phyloP scores from a whole-genome alignment of 2,329 filamentous ascomycete species.

The Parafenestella ontariensis region DNA sequence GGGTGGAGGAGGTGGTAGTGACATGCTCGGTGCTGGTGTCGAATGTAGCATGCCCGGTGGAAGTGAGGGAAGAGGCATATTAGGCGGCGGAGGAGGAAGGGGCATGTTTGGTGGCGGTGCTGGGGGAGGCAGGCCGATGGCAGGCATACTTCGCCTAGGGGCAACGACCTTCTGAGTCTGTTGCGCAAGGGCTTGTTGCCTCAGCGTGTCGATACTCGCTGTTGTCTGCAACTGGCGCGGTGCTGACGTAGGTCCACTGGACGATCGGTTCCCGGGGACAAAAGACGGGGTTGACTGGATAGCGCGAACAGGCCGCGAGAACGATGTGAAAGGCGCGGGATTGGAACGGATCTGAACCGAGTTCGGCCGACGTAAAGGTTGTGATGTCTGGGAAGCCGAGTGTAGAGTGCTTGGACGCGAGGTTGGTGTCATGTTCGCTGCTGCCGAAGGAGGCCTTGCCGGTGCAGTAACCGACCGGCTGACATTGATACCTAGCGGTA shows the following conservation, averaged over 20 bases:
- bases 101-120: conserved; percentile 56
- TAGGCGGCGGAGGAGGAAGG: conserved; percentile 49
- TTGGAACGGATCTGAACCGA: conserved; percentile 55
- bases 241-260: conserved; percentile 15
- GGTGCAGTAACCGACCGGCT: conserved; percentile 45
- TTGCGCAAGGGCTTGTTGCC: conserved; percentile 26
- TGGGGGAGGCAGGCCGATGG: conserved; percentile 53
- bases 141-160: conserved; percentile 47
- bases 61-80: conserved; percentile 19
- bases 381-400: conserved; percentile 15
- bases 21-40: conserved; percentile 19
- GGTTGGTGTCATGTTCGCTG: conserved; percentile 18
- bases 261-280: conserved; percentile 33
- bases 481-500: conserved; percentile 33
- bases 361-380: conserved; percentile 49
- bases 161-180: conserved; percentile 23
- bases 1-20: conserved; percentile 14
- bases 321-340: conserved; percentile 53
- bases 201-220: conserved; percentile 34
- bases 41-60: conserved; percentile 30
- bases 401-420: conserved; percentile 17
- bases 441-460: conserved; percentile 19
- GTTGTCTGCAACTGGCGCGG: conserved; percentile 20
- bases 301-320: conserved; percentile 39
- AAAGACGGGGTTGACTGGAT: conserved; percentile 43